Base-by-base conservation (phyloP, 352 stramenopile genomes). In the Pythium dissimile region DNA sequence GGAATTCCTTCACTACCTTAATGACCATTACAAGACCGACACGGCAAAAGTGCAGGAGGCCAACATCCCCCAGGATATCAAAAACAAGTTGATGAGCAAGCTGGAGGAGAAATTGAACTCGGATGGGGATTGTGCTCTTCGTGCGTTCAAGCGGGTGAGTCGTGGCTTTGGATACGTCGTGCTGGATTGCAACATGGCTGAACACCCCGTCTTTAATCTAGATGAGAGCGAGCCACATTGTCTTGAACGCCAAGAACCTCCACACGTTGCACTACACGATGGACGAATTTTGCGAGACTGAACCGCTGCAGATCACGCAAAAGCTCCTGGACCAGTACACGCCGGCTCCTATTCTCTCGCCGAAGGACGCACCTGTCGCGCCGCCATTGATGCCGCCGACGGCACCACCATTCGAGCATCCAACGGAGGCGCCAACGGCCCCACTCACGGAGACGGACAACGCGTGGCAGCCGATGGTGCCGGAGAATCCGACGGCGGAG, bases 91-190 rank as follows among this genome's bases (percentile, higher is more conserved):
- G 34, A 52, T 70, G 39, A 10, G 42, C 16, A 64, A 79, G 26
- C 31, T 88, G 6, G 44, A 85, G 12, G 52, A 32, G 6, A 88
- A 85, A 47, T 74, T 72, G 28, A 26, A 67, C 4, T 38, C 41
- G 16, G 75, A 84, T 18, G 60, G 59, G 21, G 21, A 41, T 0
- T 87, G 75, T 28, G 58, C 66, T n/a, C 46, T 76, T 32, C 61
- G 55, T 12, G 72, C 75, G 1, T 82, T 84, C 67, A 63, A 64
- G 32, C 32, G 49, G 50, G 68, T 86, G 67, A 16, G n/a, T 31
- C 20, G 13, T 6, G 16, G 18, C 5, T 46, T 13, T 21, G 3
- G 27, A 2, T 28, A 30, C 18, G 18, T 45, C 20, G 8, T 31
- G 7, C 0, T n/a, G n/a, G n/a, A n/a, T n/a, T n/a, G n/a, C n/a